Conservation (phyloP, 1,284 basidiomycete genomes). For the Somion occarium region DNA sequence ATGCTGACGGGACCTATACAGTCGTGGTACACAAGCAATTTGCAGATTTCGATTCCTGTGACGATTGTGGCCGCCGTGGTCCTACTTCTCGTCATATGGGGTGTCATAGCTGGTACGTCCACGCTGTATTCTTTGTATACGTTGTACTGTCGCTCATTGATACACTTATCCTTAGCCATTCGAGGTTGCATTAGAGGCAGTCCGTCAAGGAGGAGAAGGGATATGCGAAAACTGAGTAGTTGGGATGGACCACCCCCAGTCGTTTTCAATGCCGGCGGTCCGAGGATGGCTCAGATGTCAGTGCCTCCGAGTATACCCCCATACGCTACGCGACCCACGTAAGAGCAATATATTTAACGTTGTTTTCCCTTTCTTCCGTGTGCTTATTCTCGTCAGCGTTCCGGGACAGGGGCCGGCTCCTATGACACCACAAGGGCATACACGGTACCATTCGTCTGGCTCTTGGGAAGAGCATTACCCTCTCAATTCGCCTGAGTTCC, state of each 20-base stretch:
- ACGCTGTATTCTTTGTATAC: not conserved
- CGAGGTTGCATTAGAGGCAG: not conserved
- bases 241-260: not conserved
- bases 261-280: not conserved
- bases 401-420: not conserved
- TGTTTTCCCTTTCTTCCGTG: not conserved
- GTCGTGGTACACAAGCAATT: conserved; percentile 73
- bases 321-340: not conserved
- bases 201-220: not conserved
- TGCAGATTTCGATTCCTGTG: conserved; percentile 79
- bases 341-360: not conserved
- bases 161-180: not conserved
- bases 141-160: not conserved
- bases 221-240: not conserved
- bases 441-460: not conserved
- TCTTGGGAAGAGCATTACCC: conserved; percentile 1
- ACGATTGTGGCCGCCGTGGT: conserved; percentile 69
- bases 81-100: conserved; percentile 47
- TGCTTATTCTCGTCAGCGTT: not conserved
- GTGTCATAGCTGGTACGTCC: conserved; percentile 24
- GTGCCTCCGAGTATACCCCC: not conserved
- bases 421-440: not conserved
- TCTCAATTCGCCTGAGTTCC: conserved; percentile 3
- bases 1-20: conserved; percentile 19
- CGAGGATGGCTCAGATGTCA: not conserved